A percentile compares a stretch with the other conserved stretches of the same genome.
phyloP scores from a whole-genome alignment of 169 alveolate species.

The Eimeria maxima region DNA sequence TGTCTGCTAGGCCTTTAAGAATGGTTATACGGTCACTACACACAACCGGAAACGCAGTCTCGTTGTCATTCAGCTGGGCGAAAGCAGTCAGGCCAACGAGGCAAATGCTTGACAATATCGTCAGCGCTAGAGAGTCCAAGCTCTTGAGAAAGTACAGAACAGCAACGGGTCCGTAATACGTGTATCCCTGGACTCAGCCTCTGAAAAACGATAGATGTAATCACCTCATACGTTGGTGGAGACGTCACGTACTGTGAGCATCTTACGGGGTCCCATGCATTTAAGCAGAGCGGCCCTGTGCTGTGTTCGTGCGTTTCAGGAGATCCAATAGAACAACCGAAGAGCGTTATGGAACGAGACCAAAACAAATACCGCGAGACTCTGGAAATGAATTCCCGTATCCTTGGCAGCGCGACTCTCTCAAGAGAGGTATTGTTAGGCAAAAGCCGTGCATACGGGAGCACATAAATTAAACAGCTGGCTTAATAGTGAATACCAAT shows the following conservation, averaged over 20 bases:
- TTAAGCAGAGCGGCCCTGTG: not conserved
- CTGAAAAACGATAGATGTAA: not conserved
- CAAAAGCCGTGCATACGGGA: not conserved
- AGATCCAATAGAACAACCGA: conserved; percentile 30
- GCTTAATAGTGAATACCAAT: not conserved
- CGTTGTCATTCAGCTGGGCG: conserved; percentile 59
- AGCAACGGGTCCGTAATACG: conserved; percentile 34
- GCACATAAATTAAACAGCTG: not conserved
- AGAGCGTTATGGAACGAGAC: conserved; percentile 2
- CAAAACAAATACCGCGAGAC: conserved; percentile 41
- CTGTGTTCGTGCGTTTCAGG: conserved; percentile 26
- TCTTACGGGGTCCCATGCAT: not conserved
- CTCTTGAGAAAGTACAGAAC: conserved; percentile 18
- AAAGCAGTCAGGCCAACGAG: conserved; percentile 61
- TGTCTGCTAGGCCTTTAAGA: conserved; percentile 14
- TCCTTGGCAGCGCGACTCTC: not conserved
- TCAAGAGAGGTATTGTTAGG: conserved; percentile 50
- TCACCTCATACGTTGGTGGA: too few relatives aligned
- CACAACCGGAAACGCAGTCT: conserved; percentile 72
- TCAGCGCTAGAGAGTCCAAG: not conserved
- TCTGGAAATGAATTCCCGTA: conserved; percentile 8
- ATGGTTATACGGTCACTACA: conserved; percentile 59
- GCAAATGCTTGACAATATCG: conserved; percentile 40
- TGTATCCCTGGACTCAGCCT: not conserved
- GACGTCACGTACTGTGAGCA: too few relatives aligned